A percentile compares a stretch with the other conserved stretches of the same genome.
Conservation (phyloP, 1,139 yeast genomes). For the Nadsonia starkeyi-henricii region DNA sequence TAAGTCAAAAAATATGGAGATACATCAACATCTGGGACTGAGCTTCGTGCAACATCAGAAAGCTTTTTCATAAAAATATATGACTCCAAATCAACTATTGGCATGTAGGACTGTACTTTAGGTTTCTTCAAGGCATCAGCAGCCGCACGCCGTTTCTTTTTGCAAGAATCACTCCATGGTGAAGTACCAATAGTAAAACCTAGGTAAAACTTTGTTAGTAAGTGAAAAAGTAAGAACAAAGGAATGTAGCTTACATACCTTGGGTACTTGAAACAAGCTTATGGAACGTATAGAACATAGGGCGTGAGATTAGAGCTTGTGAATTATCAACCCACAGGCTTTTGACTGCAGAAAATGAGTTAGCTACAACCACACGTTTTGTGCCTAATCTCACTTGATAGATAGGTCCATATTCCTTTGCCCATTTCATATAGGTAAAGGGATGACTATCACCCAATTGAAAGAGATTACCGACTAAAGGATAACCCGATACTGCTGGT, state of each 20-base stretch:
- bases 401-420: conserved; percentile 31
- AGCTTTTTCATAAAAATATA: conserved; percentile 13
- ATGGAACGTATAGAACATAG: conserved; percentile 55
- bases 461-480: conserved; percentile 38
- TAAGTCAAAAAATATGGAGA: conserved; percentile 36
- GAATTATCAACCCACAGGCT: conserved; percentile 42
- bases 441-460: conserved; percentile 42
- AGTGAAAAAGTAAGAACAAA: no score
- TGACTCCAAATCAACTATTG: conserved; percentile 34
- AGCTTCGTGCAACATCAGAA: conserved; percentile 7
- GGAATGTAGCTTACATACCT: conserved; percentile 11
- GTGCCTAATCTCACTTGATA: conserved; percentile 54
- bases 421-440: conserved; percentile 35
- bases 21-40: conserved; percentile 28
- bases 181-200: conserved; percentile 61
- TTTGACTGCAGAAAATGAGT: conserved; percentile 40
- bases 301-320: conserved; percentile 50
- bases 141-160: conserved; percentile 39
- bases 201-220: not conserved
- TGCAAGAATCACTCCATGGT: conserved; percentile 45
- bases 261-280: conserved; percentile 46
- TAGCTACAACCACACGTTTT: conserved; percentile 46
- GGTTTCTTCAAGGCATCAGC: conserved; percentile 36
- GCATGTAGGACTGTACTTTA: conserved; percentile 21
- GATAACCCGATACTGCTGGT: conserved; percentile 33